Evolutionary conservation across 2,329 filamentous ascomycete species (phyloP).

Genomic region (Metarhizium humberi): DNA sequence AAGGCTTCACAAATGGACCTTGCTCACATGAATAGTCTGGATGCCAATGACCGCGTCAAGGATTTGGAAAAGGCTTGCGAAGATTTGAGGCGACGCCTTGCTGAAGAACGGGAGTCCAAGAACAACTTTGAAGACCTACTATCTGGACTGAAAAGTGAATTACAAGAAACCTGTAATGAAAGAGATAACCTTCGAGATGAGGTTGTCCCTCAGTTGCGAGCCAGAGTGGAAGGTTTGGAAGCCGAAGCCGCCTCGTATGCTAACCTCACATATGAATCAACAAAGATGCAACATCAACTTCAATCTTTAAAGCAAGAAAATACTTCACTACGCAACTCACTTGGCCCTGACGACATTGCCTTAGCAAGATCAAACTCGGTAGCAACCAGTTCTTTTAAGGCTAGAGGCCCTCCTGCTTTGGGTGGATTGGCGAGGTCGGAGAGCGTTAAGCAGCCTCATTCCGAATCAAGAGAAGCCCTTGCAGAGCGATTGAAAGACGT

Average conservation of each 20-base stretch:
- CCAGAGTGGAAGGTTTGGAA: constrained; percentile 71
- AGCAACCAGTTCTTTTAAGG: constrained; percentile 41
- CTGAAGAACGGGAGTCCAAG: constrained; percentile 79
- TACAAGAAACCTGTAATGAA: constrained; percentile 76
- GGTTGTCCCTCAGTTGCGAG: constrained; percentile 68
- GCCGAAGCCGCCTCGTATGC: constrained; percentile 62
- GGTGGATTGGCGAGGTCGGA: constrained; percentile 49
- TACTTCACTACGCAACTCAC: constrained; percentile 39
- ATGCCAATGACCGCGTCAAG: constrained; percentile 54
- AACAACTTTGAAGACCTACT: constrained; percentile 91
- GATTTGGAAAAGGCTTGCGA: constrained; percentile 76
- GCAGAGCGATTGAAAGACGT: constrained; percentile 83
- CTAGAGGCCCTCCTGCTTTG: constrained; percentile 26
- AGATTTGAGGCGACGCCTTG: constrained; percentile 70
- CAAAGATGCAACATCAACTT: constrained; percentile 81
- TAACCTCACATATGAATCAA: constrained; percentile 68
- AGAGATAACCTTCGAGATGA: constrained; percentile 87
- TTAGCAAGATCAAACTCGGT: constrained; percentile 60
- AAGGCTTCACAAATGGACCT: constrained; percentile 58
- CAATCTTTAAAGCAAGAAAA: constrained; percentile 61
- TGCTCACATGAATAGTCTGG: constrained; percentile 43
- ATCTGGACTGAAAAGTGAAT: constrained; percentile 70
- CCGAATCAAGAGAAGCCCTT: constrained; percentile 57
- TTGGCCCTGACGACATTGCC: constrained; percentile 11
- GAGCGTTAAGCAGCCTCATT: constrained; percentile 39